Conservation (phyloP, 1,284 basidiomycete species). For the Inonotus hispidus region DNA sequence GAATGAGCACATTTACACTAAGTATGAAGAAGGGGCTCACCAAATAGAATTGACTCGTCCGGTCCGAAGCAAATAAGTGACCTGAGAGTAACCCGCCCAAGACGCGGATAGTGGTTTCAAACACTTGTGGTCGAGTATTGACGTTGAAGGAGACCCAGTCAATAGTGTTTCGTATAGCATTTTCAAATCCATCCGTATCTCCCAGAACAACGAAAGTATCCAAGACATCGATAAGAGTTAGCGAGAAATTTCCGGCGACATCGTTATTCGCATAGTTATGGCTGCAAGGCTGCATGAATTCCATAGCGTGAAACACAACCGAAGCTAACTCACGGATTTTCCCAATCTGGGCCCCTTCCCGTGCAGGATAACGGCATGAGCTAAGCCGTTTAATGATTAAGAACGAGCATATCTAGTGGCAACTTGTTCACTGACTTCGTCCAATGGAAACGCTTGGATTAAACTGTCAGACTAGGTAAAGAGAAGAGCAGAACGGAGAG, state of each 20-base stretch:
- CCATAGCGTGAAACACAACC: constrained; percentile 10
- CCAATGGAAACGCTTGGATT: constrained; percentile 67
- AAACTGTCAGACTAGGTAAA: constrained; percentile 10
- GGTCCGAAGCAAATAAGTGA: constrained; percentile 71
- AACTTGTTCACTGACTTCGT: constrained; percentile 53
- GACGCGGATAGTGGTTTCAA: constrained; percentile 86
- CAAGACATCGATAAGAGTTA: constrained; percentile 78
- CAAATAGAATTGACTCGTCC: constrained; percentile 61
- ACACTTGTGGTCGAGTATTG: constrained; percentile 87
- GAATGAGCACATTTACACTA: not conserved
- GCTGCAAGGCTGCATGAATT: constrained; percentile 31
- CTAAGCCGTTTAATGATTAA: constrained; percentile 35
- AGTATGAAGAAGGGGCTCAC: not conserved
- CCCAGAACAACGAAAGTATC: constrained; percentile 78
- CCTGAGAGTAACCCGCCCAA: constrained; percentile 86
- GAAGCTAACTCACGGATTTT: constrained; percentile 54
- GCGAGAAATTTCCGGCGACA: constrained; percentile 80
- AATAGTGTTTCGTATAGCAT: constrained; percentile 70
- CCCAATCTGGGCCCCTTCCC: constrained; percentile 77
- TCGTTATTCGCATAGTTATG: constrained; percentile 73
- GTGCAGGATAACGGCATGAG: constrained; percentile 83
- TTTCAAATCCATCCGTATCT: constrained; percentile 69
- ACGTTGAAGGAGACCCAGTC: constrained; percentile 81
- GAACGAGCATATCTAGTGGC: constrained; percentile 12
- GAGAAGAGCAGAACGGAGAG: not conserved